Evolutionary conservation across 305 asterid genomes (phyloP), one percentile per base, ranked within the genome.

Genomic region (Rubia tinctorum): DNA sequence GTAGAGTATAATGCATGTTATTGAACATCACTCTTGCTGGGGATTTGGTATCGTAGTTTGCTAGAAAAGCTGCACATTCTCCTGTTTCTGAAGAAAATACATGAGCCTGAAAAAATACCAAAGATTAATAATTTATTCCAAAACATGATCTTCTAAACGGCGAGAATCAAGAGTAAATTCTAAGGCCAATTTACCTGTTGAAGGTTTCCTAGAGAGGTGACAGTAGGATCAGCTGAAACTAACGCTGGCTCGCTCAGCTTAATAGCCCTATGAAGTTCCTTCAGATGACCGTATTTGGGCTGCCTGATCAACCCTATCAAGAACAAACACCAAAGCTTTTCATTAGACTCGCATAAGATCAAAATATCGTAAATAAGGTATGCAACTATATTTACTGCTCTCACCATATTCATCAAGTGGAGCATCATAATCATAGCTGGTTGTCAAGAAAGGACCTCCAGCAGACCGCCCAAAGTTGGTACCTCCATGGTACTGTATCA

Each of bases 251-350:
- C 98, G 25, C 95, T 90, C 68, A 83, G 86, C 78, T 92, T 95
- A 69, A 95, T 71, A 45, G 97, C 93, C 83, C 80, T 86, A 30
- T 95, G 98, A 75, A 95, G 96, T 80, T 92, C 97, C 79, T 82
- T 91, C 79, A 95, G 82, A 80, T 95, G 99, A 68, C 95, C 93
- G 71, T 89, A 88, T 79, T 95, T 95, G 55, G 99, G 99, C 77
- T 95, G 86, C 73, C 96, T 78, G 78, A 88, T 73, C 82, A 92
- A 78, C 80, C 99, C 99, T 95, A 73, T 69, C 45, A 71, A 72
- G 73, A 72, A 42, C 51, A 23, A 71, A 42, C 71, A 66, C 62
- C 76, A 66, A 18, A 64, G n/a, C 14, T 40, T 3, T 66, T 43
- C 40, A 11, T 37, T 12, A 37, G 15, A 20, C 20, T 45, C n/a